These are phyloP conservation scores for Pyracantha coccinea DNA, from an alignment of 331 rosid genomes.

Conservation along the genomic window DNA sequence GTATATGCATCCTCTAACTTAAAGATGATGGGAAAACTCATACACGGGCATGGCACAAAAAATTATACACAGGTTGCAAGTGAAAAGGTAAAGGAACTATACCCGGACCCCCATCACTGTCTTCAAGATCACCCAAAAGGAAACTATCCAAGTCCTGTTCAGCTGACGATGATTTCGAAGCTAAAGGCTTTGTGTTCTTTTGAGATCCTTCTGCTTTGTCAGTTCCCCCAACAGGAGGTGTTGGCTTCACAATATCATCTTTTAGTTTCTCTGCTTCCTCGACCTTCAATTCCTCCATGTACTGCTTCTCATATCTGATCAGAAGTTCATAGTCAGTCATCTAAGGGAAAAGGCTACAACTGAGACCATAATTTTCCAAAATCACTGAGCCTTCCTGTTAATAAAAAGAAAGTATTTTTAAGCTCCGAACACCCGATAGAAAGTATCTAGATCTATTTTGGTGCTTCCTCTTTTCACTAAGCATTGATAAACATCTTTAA, in stretches of 20 bases:
- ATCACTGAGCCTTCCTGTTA: neutral
- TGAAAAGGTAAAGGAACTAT: conserved; percentile 9
- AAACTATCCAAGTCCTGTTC: conserved; percentile 93
- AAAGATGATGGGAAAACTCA: neutral
- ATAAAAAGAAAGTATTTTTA: neutral
- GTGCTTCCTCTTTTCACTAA: neutral
- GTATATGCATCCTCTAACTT: neutral
- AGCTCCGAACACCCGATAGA: neutral
- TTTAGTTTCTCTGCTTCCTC: conserved; percentile 51
- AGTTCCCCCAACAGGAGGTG: conserved; percentile 33
- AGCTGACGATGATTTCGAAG: conserved; percentile 61
- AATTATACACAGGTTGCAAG: neutral
- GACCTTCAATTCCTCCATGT: conserved; percentile 73
- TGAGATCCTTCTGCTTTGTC: conserved; percentile 52
- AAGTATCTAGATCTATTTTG: neutral
- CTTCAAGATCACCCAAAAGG: conserved; percentile 98
- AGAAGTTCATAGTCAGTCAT: conserved; percentile 9
- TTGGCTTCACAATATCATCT: conserved; percentile 35
- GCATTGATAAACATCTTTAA: neutral
- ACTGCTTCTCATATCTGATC: conserved; percentile 77
- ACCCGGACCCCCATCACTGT: conserved; percentile 87
- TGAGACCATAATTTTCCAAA: neutral
- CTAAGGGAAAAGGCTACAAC: neutral
- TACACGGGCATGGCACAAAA: neutral
- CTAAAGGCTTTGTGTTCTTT: conserved; percentile 33